Base-by-base conservation (phyloP, 1,284 basidiomycete species). In the Ceratobasidium sp. region DNA sequence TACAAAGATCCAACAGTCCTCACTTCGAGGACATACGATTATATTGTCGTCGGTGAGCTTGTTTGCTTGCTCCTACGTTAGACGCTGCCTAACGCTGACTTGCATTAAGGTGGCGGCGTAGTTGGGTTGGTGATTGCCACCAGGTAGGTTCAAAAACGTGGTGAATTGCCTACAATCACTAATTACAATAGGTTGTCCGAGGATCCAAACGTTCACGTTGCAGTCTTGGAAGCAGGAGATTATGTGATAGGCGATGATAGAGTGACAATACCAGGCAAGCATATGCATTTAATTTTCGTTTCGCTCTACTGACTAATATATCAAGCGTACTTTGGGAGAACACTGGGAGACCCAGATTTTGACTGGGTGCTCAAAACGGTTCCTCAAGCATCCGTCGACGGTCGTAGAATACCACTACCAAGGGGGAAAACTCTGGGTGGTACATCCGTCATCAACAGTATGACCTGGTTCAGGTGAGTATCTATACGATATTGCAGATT, bases 391-490 rank as follows among this genome's bases (percentile, higher is more conserved):
- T 66, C 54, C 37, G 75, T 77, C 47, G 67, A 47, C 28, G 64
- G 75, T 31, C 75, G 77, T 39, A 56, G 65, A 56, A 69, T 75
- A 73, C 45, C 74, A 51, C 20, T 67, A 15, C 63, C 42, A 33
- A 77, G 78, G 31, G 78, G 78, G 8, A 79, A 77, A 42, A 66
- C 74, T 13, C 53, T 79, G 10, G 78, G 78, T 8, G 78, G 78
- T 28, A 78, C 77, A 17, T 76, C 73, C 10, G 64, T 77, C 20
- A 60, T 79, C 26, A 79, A 79, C 60, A 74, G 73, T 8, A 79
- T 79, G 78, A 78, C 78, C 20, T 77, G 75, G 78, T 78, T 67
- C 39, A 76, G 77, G 71, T 75, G 54, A 17, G 69, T 45, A 31
- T 1, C 56, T 28, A n/a, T 54, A 31, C n/a, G 23, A 42, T 26